Conservation (phyloP, 176 grass and related monocot genomes). For the Alloteropsis semialata region DNA sequence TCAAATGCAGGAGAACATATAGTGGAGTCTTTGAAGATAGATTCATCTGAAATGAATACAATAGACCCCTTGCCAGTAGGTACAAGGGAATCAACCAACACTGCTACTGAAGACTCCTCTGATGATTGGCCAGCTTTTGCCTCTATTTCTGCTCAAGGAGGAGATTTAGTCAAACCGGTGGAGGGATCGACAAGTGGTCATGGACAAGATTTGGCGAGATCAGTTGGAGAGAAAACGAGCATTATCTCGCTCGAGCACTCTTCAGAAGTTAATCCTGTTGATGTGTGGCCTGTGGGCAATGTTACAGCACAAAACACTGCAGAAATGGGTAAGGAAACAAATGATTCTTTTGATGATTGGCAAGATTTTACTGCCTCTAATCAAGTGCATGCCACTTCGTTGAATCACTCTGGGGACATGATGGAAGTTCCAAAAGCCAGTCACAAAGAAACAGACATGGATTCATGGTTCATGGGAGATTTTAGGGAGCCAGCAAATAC, state of each 20-base stretch:
- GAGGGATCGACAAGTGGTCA: slow-evolving; percentile 7
- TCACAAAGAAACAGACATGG: slow-evolving; percentile 35
- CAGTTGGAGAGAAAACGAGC: slow-evolving; percentile 21
- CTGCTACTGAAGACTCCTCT: slow-evolving; percentile 29
- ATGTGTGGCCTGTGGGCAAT: slow-evolving; percentile 44
- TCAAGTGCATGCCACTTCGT: slow-evolving; percentile 28
- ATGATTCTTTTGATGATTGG: slow-evolving; percentile 54
- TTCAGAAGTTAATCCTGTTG: slow-evolving; percentile 44
- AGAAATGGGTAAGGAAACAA: slow-evolving; percentile 40
- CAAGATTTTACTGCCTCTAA: slow-evolving; percentile 54
- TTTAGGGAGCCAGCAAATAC: slow-evolving; percentile 12
- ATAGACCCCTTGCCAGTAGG: slow-evolving; percentile 29
- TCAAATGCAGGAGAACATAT: slow-evolving; percentile 23
- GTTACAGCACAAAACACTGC: slow-evolving; percentile 2
- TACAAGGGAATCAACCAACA: slow-evolving; percentile 38
- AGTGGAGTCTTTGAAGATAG: background rate
- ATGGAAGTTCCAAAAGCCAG: slow-evolving; percentile 10
- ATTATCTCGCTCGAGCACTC: slow-evolving; percentile 26
- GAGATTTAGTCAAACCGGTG: background rate
- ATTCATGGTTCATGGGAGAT: slow-evolving; percentile 49
- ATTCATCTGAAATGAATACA: slow-evolving; percentile 43
- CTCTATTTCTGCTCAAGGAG: slow-evolving; percentile 49
- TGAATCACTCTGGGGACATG: slow-evolving; percentile 25
- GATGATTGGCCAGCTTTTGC: slow-evolving; percentile 71
- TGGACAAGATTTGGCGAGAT: slow-evolving; percentile 5